A percentile compares a stretch with the other conserved stretches of the same genome.
Conservation (phyloP, 2,329 filamentous ascomycete species). For the Didymosphaeria variabile region DNA sequence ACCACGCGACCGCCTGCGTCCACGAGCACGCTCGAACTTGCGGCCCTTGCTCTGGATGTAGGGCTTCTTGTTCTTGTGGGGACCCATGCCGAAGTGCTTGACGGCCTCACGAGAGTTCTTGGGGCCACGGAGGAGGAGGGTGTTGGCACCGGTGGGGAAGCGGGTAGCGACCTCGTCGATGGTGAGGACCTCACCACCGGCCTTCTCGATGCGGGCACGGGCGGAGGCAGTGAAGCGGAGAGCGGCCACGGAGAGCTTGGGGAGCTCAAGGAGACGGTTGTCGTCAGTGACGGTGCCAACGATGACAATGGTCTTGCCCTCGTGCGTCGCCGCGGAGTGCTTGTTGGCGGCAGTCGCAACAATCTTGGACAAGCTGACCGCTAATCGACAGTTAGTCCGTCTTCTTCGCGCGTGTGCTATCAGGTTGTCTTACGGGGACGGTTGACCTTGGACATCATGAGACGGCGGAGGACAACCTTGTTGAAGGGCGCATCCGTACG, state of each 20-base stretch:
- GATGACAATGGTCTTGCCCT: slow-evolving; percentile 87
- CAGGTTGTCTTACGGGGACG: slow-evolving; percentile 59
- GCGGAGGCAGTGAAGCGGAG: slow-evolving; percentile 97
- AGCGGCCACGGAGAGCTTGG: slow-evolving; percentile 93
- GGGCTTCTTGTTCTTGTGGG: slow-evolving; percentile 99
- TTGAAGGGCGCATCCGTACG: slow-evolving; percentile 98
- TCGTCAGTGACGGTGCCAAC: slow-evolving; percentile 95
- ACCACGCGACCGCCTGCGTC: slow-evolving; percentile 96
- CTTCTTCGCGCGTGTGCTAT: not conserved
- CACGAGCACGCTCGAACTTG: slow-evolving; percentile 99
- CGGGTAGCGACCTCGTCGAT: slow-evolving; percentile 97
- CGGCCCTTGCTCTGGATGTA: slow-evolving; percentile 98
- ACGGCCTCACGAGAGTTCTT: slow-evolving; percentile 98
- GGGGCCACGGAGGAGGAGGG: slow-evolving; percentile 93
- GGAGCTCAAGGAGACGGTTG: slow-evolving; percentile 79
- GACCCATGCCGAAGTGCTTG: slow-evolving; percentile 99
- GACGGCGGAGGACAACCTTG: slow-evolving; percentile 95
- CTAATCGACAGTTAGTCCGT: slow-evolving; percentile 34
- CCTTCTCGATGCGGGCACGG: slow-evolving; percentile 89
- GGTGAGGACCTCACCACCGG: slow-evolving; percentile 93
- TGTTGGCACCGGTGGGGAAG: slow-evolving; percentile 95
- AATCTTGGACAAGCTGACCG: slow-evolving; percentile 93
- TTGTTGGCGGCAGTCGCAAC: slow-evolving; percentile 67
- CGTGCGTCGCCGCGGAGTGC: slow-evolving; percentile 62
- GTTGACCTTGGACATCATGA: slow-evolving; percentile 99